These are phyloP conservation scores for Perilla frutescens DNA, from an alignment of 257 asterid species.

Conservation along the genomic window DNA sequence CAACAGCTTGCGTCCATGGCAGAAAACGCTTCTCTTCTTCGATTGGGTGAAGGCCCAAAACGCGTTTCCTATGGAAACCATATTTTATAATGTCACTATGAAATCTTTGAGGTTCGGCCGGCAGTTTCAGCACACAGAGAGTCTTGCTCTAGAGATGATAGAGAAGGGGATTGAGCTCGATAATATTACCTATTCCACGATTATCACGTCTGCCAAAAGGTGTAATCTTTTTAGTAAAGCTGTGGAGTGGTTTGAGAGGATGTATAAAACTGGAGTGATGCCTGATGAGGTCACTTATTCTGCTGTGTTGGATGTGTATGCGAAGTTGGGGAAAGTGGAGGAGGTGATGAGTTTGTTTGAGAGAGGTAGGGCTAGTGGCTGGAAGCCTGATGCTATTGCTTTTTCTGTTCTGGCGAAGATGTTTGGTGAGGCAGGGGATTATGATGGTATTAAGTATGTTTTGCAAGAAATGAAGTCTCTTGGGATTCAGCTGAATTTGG, in stretches of 20 bases:
- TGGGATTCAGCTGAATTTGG: conserved; percentile 79
- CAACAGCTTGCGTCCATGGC: conserved; percentile 69
- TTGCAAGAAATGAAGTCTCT: conserved; percentile 84
- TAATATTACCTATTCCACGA: conserved; percentile 91
- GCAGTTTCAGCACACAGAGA: conserved; percentile 78
- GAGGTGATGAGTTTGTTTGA: conserved; percentile 90
- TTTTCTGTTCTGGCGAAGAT: conserved; percentile 79
- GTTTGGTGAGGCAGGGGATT: conserved; percentile 94
- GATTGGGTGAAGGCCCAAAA: conserved; percentile 73
- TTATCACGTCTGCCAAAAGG: conserved; percentile 86
- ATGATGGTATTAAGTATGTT: conserved; percentile 84
- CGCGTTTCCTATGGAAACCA: conserved; percentile 76
- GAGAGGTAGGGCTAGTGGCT: conserved; percentile 90
- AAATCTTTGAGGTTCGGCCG: conserved; percentile 85
- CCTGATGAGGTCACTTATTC: conserved; percentile 99
- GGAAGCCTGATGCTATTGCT: conserved; percentile 89
- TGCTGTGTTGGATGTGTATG: conserved; percentile 86
- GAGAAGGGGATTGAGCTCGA: conserved; percentile 71
- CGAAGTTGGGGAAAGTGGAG: conserved; percentile 79
- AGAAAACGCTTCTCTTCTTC: conserved; percentile 69
- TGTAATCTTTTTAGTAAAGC: conserved; percentile 87
- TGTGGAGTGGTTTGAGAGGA: conserved; percentile 96
- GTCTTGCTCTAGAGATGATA: conserved; percentile 82
- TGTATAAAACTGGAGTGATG: conserved; percentile 92
- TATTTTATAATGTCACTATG: conserved; percentile 89